Conservation (phyloP, 2,329 filamentous ascomycete species). For the Trichophyton equinum region DNA sequence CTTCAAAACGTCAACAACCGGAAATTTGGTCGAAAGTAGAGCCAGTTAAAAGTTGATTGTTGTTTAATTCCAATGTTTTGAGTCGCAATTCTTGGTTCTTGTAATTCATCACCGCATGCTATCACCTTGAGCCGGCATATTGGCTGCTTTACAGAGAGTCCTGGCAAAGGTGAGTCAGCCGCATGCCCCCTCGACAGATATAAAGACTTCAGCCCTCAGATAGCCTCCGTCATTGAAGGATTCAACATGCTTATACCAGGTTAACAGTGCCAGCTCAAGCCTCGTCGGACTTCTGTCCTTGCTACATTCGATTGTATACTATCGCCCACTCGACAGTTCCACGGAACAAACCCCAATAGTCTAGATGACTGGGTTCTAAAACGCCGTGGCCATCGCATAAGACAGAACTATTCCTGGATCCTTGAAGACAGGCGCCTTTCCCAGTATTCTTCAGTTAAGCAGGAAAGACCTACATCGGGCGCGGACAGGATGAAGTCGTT, state of each 20-base stretch:
- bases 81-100: background rate
- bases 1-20: too few relatives aligned
- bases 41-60: background rate
- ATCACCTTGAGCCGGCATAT: background rate
- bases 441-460: background rate
- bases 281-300: background rate
- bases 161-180: constrained; percentile 2
- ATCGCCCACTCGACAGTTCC: background rate
- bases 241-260: background rate
- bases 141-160: background rate
- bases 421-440: background rate
- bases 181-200: background rate
- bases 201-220: background rate
- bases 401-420: constrained; percentile 3
- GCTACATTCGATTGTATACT: background rate
- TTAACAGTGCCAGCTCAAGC: background rate
- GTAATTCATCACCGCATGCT: background rate
- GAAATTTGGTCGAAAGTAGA: background rate
- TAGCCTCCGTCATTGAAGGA: background rate
- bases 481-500: constrained; percentile 53
- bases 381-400: background rate
- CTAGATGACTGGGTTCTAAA: background rate
- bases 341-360: background rate
- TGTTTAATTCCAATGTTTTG: background rate
- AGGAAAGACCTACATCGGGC: background rate